These are phyloP conservation scores for Kwoniella heveanensis DNA, from an alignment of 768 basidiomycete species.

Conservation along the genomic window DNA sequence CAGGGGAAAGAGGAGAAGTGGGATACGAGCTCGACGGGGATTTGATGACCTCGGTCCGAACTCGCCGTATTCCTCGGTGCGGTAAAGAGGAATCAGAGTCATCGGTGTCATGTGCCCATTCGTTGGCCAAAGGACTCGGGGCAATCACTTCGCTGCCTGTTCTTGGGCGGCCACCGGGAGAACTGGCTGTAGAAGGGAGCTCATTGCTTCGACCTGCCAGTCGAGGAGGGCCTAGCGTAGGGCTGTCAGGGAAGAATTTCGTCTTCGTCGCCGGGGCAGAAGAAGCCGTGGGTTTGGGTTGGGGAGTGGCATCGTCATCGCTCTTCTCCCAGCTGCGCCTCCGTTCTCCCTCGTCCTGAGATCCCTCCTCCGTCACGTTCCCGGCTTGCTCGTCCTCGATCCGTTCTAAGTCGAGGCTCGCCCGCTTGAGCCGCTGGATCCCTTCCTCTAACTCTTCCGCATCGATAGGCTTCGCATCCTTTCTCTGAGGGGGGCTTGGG, in stretches of 20 bases:
- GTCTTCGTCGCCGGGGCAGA: slow-evolving; percentile 47
- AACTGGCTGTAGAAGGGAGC: slow-evolving; percentile 8
- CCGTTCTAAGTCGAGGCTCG: slow-evolving; percentile 40
- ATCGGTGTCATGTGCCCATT: slow-evolving; percentile 40
- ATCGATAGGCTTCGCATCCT: slow-evolving; percentile 27
- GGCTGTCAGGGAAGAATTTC: slow-evolving; percentile 42
- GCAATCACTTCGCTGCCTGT: slow-evolving; percentile 48
- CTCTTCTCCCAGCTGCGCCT: slow-evolving; percentile 9
- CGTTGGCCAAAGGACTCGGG: slow-evolving; percentile 50
- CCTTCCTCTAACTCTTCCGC: slow-evolving; percentile 47
- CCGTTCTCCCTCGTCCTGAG: slow-evolving; percentile 3
- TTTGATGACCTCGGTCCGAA: slow-evolving; percentile 38
- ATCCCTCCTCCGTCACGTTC: neutral
- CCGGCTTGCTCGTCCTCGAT: slow-evolving; percentile 6
- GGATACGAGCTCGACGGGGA: slow-evolving; percentile 16
- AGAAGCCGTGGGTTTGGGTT: slow-evolving; percentile 17
- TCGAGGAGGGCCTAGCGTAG: slow-evolving; percentile 1
- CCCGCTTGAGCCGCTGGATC: slow-evolving; percentile 41
- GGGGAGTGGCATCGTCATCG: slow-evolving; percentile 3
- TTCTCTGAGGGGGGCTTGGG: slow-evolving; percentile 41
- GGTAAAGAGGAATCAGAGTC: slow-evolving; percentile 32
- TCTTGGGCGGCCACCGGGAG: slow-evolving; percentile 27
- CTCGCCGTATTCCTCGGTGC: slow-evolving; percentile 23
- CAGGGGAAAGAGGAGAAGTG: slow-evolving; percentile 14
- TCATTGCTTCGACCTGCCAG: slow-evolving; percentile 6